Conservation (phyloP, 192 early-diverging fungal species). For the Podila clonocystis region DNA sequence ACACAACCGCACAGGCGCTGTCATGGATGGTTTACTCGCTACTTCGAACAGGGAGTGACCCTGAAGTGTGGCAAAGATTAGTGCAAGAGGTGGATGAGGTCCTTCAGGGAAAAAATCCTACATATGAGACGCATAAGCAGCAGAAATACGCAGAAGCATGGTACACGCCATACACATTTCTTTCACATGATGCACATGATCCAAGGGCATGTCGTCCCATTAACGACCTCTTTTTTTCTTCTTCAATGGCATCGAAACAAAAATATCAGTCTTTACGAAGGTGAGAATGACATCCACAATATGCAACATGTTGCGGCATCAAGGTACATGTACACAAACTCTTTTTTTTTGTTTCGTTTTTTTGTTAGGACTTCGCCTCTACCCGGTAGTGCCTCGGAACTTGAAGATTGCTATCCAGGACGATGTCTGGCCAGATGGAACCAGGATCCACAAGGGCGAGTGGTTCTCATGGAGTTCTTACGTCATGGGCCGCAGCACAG, state of each 20-base stretch:
- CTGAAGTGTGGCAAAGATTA: slow-evolving; percentile 21
- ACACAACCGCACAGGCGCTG: slow-evolving; percentile 65
- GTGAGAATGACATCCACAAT: no score
- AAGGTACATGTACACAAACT: no score
- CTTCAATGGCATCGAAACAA: neutral
- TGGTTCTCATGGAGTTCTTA: slow-evolving; percentile 60
- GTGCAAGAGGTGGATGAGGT: slow-evolving; percentile 45
- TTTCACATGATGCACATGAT: no score
- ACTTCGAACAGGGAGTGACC: slow-evolving; percentile 39
- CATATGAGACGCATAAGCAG: slow-evolving; percentile 30
- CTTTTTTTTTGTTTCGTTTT: no score
- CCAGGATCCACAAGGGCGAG: slow-evolving; percentile 63
- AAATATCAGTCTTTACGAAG: neutral
- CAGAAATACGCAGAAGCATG: slow-evolving; percentile 47
- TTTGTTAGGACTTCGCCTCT: slow-evolving; percentile 14
- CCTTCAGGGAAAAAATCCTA: slow-evolving; percentile 2
- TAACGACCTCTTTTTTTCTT: neutral
- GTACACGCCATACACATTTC: neutral
- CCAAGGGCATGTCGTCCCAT: no score
- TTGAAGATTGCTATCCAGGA: slow-evolving; percentile 63
- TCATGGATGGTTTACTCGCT: slow-evolving; percentile 62
- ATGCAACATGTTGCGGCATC: no score
- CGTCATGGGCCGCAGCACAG: slow-evolving; percentile 61
- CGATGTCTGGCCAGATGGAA: slow-evolving; percentile 70
- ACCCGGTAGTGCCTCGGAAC: slow-evolving; percentile 45